Base-by-base conservation (phyloP, 2,329 filamentous ascomycete species). In the Fusarium nelsonii region DNA sequence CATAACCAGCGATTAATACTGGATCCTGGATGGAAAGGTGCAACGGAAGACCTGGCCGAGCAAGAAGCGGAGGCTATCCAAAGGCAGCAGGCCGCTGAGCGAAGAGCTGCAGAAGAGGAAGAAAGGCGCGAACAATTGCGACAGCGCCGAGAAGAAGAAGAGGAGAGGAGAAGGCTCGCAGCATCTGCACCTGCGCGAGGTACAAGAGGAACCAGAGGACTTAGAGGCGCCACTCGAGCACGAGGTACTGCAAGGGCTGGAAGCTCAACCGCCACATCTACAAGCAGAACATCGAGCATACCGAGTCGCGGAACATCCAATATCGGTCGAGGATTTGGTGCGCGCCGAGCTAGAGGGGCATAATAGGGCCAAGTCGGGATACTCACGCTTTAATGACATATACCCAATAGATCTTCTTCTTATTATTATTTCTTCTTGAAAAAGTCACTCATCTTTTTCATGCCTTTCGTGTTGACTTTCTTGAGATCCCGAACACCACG, bases 381-480 rank as follows among this genome's bases (percentile, higher is more conserved):
- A 59, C 34, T 69, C 33, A 67, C 49, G 43, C 58, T 50, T 70
- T 57, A 56, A 71, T 39, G 63, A 69, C 53, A 77, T 73, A 77
- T 78, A 77, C 76, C 77, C 76, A 73, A 63, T 70, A 72, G 44
- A 70, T 39, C 45, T 65, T 60, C 15, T 56, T 28, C 15, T 57
- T 64, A 33, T 40, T 58, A 58, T 60, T 72, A 75, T 65, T 87
- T 87, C 81, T 95, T 97, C 63, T 89, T 89, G 79, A 99, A 99
- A 81, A 99, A 99, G 65, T 90, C 88, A 77, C 92, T 97, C 87
- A 99, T 87, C 84, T 98, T 99, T 86, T 92, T 96, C 96, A 99
- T 99, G 2, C 96, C 96, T 23, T 82, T 88, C 0, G 91, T 94
- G 80, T 98, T 92, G 48, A 94, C 95, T 82, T 98, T 99, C 78